Conservation (phyloP, 352 stramenopile species). For the Blastocystis sp. region DNA sequence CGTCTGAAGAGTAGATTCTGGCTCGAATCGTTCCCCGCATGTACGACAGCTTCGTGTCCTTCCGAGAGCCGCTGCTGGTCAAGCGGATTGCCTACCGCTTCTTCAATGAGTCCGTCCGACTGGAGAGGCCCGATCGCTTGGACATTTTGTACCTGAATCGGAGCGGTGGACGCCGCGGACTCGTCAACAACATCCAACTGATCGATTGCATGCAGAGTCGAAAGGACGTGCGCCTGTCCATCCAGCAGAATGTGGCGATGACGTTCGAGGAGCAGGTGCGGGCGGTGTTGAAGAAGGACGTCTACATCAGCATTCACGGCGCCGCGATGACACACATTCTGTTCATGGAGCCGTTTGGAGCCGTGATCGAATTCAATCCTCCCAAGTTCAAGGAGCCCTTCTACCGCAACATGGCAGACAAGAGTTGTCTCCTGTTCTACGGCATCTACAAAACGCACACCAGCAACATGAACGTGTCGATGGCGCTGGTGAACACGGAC, state of each 20-base stretch:
- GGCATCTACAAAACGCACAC: constrained; percentile 49
- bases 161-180: background rate
- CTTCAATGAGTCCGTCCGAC: background rate
- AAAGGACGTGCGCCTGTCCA: background rate
- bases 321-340: constrained; percentile 62
- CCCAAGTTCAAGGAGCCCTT: constrained; percentile 62
- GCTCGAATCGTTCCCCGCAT: constrained; percentile 41
- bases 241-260: constrained; percentile 7
- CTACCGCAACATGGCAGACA: constrained; percentile 56
- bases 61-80: constrained; percentile 23
- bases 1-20: constrained; percentile 12
- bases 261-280: constrained; percentile 53
- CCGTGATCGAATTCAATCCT: constrained; percentile 56
- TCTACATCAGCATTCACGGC: constrained; percentile 60
- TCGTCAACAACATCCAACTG: constrained; percentile 9
- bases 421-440: constrained; percentile 36
- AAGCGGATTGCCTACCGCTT: constrained; percentile 8
- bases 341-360: constrained; percentile 57
- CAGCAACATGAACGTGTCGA: constrained; percentile 46
- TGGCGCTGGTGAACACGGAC: constrained; percentile 5
- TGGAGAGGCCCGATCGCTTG: background rate
- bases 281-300: constrained; percentile 17
- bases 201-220: constrained; percentile 1
- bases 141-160: constrained; percentile 52
- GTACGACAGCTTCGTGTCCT: constrained; percentile 51